These are phyloP conservation scores for Jatropha curcas DNA, from an alignment of 345 rosid species.

Conservation along the genomic window DNA sequence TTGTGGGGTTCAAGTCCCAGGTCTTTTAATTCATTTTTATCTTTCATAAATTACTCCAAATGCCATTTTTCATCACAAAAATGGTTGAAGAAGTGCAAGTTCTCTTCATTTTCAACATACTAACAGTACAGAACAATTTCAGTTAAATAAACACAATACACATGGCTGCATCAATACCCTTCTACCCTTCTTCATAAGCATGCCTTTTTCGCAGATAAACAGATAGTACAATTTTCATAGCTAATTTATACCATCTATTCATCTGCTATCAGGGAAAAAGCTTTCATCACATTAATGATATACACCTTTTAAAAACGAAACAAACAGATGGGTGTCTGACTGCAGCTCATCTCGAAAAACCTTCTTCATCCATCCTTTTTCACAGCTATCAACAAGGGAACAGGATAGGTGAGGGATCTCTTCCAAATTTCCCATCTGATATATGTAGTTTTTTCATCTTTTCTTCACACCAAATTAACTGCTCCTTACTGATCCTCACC, in stretches of 20 bases:
- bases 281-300: neutral
- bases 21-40: too few relatives aligned
- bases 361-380: neutral
- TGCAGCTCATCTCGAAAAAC: constrained; percentile 2
- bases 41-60: too few relatives aligned
- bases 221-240: neutral
- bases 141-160: neutral
- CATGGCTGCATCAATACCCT: neutral
- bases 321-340: neutral
- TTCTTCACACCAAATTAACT: constrained; percentile 90
- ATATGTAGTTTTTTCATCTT: constrained; percentile 82
- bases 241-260: neutral
- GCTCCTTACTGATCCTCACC: constrained; percentile 70
- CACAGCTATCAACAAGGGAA: constrained; percentile 55
- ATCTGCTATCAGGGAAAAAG: neutral
- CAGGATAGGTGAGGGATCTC: constrained; percentile 80
- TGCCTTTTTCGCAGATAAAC: neutral
- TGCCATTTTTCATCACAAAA: neutral
- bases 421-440: constrained; percentile 56
- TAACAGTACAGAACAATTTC: neutral
- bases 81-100: neutral
- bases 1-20: neutral
- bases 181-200: neutral
- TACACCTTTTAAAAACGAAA: too few relatives aligned
- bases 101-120: too few relatives aligned